These are phyloP conservation scores for Larix kaempferi DNA, from an alignment of 75 land plant species.

Conservation along the genomic window DNA sequence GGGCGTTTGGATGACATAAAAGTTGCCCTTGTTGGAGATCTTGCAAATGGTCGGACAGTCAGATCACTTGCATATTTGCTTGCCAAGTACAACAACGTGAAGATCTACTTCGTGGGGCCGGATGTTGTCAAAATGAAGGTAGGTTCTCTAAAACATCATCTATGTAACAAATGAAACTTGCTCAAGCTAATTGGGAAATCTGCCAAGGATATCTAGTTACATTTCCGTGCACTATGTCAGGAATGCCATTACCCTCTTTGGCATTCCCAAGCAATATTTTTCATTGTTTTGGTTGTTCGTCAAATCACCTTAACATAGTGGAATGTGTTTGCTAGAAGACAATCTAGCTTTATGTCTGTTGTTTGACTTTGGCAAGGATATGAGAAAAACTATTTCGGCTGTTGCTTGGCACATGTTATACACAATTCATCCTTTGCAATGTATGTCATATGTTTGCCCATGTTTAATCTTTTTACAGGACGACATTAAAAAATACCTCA, in stretches of 20 bases:
- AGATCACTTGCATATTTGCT: constrained; percentile 88
- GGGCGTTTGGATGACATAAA: constrained; percentile 89
- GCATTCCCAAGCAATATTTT: neutral
- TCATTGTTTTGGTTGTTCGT: neutral
- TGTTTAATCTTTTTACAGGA: constrained; percentile 42
- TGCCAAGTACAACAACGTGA: constrained; percentile 73
- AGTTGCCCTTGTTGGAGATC: constrained; percentile 95
- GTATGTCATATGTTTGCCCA: neutral
- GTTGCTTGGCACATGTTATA: too few species aligned
- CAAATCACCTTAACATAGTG: neutral
- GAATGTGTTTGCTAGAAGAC: too few species aligned
- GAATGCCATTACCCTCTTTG: neutral
- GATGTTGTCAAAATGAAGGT: constrained; percentile 99
- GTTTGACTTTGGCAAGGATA: too few species aligned
- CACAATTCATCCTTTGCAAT: neutral
- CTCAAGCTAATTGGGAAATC: neutral
- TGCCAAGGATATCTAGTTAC: neutral
- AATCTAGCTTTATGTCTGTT: too few species aligned
- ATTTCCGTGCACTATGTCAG: neutral
- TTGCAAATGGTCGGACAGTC: constrained; percentile 94
- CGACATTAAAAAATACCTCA: constrained; percentile 92
- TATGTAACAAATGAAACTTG: neutral
- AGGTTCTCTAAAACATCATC: neutral
- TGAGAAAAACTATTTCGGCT: too few species aligned
- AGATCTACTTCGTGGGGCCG: constrained; percentile 91